These are phyloP conservation scores for Pseudonitzschia multistriata DNA, from an alignment of 108 stramenopile species.

Conservation along the genomic window DNA sequence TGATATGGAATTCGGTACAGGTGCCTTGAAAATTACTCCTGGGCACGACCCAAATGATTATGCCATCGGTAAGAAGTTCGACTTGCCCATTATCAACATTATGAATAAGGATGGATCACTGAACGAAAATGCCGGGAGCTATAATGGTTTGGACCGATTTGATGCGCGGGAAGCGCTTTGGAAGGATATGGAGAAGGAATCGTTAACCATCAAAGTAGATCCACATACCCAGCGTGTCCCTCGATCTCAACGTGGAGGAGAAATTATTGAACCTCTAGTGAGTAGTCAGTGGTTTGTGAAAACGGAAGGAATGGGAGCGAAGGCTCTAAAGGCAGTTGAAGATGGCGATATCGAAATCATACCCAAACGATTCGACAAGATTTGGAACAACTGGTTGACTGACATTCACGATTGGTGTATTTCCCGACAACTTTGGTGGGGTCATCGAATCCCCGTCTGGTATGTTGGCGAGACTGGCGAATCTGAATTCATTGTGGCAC, in stretches of 20 bases:
- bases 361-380: constrained; percentile 89
- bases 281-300: constrained; percentile 98
- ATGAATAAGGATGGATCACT: constrained; percentile 96
- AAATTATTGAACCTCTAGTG: constrained; percentile 97
- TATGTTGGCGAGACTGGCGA: constrained; percentile 77
- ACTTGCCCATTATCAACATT: constrained; percentile 90
- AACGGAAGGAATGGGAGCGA: constrained; percentile 88
- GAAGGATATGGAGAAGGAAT: constrained; percentile 85
- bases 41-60: constrained; percentile 98
- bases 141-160: constrained; percentile 92
- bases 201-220: constrained; percentile 79
- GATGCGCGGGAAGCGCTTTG: constrained; percentile 84
- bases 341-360: constrained; percentile 89
- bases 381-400: constrained; percentile 92
- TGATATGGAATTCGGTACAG: constrained; percentile 94
- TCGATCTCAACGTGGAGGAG: constrained; percentile 96
- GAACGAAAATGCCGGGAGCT: constrained; percentile 80
- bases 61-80: constrained; percentile 90
- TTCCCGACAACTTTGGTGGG: constrained; percentile 97
- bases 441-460: constrained; percentile 95
- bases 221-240: constrained; percentile 93
- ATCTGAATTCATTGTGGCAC: constrained; percentile 83
- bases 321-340: constrained; percentile 86
- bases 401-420: constrained; percentile 97
- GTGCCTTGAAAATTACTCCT: constrained; percentile 97